Base-by-base conservation (phyloP, 345 rosid genomes). In the Aegle marmelos region DNA sequence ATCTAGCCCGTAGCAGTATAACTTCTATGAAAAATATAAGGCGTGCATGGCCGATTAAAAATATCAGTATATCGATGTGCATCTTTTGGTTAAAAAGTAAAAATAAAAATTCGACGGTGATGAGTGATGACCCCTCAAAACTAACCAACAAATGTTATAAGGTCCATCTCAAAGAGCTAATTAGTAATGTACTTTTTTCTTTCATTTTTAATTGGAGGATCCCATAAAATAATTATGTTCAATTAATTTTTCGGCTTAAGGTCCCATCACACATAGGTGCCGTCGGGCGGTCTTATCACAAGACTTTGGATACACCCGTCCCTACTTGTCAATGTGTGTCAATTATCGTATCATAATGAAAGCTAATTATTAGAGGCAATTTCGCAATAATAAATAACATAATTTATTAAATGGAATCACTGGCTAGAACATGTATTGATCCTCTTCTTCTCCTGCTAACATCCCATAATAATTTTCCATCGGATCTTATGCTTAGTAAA, bases 261-360 rank as follows among this genome's bases (percentile, higher is more conserved):
- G 74, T 70, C 74, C 74, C 64, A 56, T 72, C 57, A 19, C 10
- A 10, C n/a, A 30, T 2, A 30, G 67, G 67, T 62, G n/a, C 67
- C 67, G 30, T 30, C 67, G 9, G 24, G 24, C 11, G 41, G 45
- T 58, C 64, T 31, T 72, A 72, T 56, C 74, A 71, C 37, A 45
- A 21, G 72, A 25, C 36, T 25, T 53, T 45, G 73, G 33, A 41
- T 14, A 41, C 73, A 41, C 73, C 48, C 30, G 27, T 14, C 5
- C 13, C 17, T 25, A 25, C 6, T 1, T 28, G 31, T 48, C 22
- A 53, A 3, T 50, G 21, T 72, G 22, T 54, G 63, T 72, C 65
- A 72, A 57, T 34, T 17, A 31, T 72, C 25, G 45, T 7, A 33
- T 65, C n/a, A 65, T 19, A 16, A 36, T 27, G 33, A 11, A 25